Base-by-base conservation (phyloP, 192 early-diverging fungal genomes). In the Coemansia sp. region DNA sequence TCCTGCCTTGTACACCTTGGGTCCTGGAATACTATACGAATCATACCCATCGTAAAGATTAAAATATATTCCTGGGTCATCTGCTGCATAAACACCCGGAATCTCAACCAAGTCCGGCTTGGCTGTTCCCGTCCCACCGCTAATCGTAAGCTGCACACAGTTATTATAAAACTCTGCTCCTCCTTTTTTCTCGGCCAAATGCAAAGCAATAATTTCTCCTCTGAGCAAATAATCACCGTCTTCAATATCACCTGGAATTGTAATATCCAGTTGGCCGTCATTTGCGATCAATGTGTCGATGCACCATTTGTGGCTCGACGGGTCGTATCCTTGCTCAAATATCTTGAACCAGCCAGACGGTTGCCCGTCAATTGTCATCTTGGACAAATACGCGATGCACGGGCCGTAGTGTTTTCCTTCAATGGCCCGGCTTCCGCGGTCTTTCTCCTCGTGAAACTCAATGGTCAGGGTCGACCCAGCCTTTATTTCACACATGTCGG, bases 311-410 rank as follows among this genome's bases (percentile, higher is more conserved):
- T 73, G 69, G 7, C 38, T 56, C 2, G 10, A 49, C 2, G 49
- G 6, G 25, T 72, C 49, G 10, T 72, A 78, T 1, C 70, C 70
- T 3, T 78, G 57, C 35, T 78, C 66, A 17, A 59, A 72, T 9
- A 73, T 69, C 38, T 78, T 73, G 59, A 69, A 72, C 76, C 71
- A 78, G 1, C 53, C 54, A 1, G 72, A 17, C 12, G 52, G 51
- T 7, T 43, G 29, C 0, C 71, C 76, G 14, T 64, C 51, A 1
- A 43, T 49, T 14, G 24, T 22, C 45, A 67, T 50, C 1, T 55
- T 62, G 2, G 76, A 61, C 55, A 78, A 55, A 56, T 64, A 72
- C 14, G 66, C 74, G 0, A 65, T 29, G 39, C 74, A 76, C 0
- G 74, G 68, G 0, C 74, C 74, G 27, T 63, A 41, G 41, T 76